These are phyloP conservation scores for Tetrahymena borealis DNA, from an alignment of 73 alveolate species.

Conservation along the genomic window DNA sequence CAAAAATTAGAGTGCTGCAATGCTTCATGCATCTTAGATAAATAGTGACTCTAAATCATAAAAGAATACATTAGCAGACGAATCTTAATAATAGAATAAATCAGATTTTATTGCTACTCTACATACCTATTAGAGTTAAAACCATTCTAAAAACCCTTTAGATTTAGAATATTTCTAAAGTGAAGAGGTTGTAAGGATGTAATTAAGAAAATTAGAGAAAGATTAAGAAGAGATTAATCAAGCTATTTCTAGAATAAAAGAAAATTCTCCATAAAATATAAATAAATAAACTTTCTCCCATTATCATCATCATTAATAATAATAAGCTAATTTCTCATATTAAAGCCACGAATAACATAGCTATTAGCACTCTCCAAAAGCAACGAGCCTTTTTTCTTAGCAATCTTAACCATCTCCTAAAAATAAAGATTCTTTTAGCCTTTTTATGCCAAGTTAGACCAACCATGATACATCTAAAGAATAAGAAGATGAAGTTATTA, in stretches of 20 bases:
- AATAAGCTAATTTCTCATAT: not conserved
- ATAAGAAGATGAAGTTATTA: not conserved
- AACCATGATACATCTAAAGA: too few relatives aligned
- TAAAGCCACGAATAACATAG: too few relatives aligned
- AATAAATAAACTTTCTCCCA: too few relatives aligned
- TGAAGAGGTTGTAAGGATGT: not conserved
- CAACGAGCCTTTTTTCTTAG: not conserved
- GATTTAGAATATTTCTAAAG: not conserved
- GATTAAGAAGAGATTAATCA: not conserved
- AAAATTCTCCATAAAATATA: not conserved
- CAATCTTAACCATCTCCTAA: not conserved
- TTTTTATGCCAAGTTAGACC: too few relatives aligned
- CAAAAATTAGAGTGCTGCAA: too few relatives aligned
- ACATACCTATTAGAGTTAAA: not conserved
- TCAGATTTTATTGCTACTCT: too few relatives aligned
- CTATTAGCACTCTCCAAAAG: not conserved
- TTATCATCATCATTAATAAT: not conserved
- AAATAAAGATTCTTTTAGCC: too few relatives aligned
- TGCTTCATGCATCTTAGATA: too few relatives aligned
- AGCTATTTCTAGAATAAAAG: not conserved
- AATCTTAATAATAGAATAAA: too few relatives aligned
- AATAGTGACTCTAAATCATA: too few relatives aligned
- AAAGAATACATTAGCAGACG: too few relatives aligned
- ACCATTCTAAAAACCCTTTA: not conserved
- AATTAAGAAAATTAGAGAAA: not conserved